Percentiles rank a stretch among this genome's conserved stretches.
phyloP scores from a whole-genome alignment of 2,329 filamentous ascomycete genomes.

The Aspergillus novoparasiticus region DNA sequence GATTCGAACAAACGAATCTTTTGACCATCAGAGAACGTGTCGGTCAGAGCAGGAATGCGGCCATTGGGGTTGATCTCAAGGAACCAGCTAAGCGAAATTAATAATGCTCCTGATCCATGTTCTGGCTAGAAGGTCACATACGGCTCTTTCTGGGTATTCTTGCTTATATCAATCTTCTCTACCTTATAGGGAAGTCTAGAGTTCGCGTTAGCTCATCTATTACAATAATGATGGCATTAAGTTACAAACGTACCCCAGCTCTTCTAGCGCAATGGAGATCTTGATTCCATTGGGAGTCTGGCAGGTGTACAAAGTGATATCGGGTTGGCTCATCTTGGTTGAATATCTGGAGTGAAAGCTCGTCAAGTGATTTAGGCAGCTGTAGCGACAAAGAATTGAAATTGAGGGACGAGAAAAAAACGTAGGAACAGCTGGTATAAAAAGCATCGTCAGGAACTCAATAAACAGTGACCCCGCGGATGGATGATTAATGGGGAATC shows the following conservation, averaged over 20 bases:
- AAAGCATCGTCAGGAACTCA: slow-evolving; percentile 1
- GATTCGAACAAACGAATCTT: slow-evolving; percentile 79
- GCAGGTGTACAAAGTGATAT: slow-evolving; percentile 80
- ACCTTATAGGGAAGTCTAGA: slow-evolving; percentile 71
- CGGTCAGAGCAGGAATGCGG: slow-evolving; percentile 83
- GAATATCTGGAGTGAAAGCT: not conserved
- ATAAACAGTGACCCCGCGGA: not conserved
- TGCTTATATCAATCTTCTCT: slow-evolving; percentile 69
- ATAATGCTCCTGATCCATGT: not conserved
- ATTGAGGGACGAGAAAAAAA: not conserved
- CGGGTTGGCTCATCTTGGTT: slow-evolving; percentile 44
- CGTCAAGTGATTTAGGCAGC: not conserved
- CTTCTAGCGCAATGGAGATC: slow-evolving; percentile 81
- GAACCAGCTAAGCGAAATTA: slow-evolving; percentile 64
- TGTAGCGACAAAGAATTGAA: not conserved
- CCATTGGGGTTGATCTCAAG: slow-evolving; percentile 91
- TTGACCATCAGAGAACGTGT: slow-evolving; percentile 73
- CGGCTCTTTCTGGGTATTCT: slow-evolving; percentile 77
- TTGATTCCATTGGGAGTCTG: slow-evolving; percentile 91
- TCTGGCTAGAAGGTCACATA: slow-evolving; percentile 21
- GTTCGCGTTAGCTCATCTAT: slow-evolving; percentile 18
- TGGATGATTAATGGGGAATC: slow-evolving; percentile 13
- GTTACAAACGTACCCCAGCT: slow-evolving; percentile 60
- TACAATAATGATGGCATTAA: not conserved
- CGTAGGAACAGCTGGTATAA: not conserved